Percentiles rank a stretch among this genome's conserved stretches.
Evolutionary conservation across 2,329 filamentous ascomycete species (phyloP).

Genomic region (Dissoconium aciculare): DNA sequence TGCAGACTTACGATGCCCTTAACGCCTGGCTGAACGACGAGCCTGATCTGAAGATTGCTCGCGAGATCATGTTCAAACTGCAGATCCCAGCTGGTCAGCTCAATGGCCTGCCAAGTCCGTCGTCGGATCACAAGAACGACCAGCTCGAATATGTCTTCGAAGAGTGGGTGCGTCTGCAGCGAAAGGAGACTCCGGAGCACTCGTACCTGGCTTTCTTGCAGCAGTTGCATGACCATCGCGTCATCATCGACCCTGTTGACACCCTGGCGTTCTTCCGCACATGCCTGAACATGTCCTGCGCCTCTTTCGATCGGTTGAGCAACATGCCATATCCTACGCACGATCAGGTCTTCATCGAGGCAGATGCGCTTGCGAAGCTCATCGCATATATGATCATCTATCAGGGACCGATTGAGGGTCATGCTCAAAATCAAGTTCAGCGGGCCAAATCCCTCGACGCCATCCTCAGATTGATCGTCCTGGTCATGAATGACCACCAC

Average conservation of each 20-base stretch:
- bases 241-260: conserved; percentile 61
- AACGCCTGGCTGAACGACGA: conserved; percentile 70
- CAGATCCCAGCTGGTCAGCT: conserved; percentile 42
- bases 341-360: conserved; percentile 45
- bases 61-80: conserved; percentile 55
- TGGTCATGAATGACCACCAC: conserved; percentile 77
- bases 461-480: conserved; percentile 58
- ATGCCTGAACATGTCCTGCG: conserved; percentile 65
- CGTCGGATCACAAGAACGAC: conserved; percentile 51
- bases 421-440: conserved; percentile 43
- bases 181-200: conserved; percentile 59
- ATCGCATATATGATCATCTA: conserved; percentile 61
- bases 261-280: conserved; percentile 65
- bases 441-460: conserved; percentile 62
- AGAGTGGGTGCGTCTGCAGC: conserved; percentile 80
- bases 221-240: conserved; percentile 60
- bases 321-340: conserved; percentile 44
- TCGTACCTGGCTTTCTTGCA: conserved; percentile 62
- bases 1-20: conserved; percentile 64
- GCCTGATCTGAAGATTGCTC: conserved; percentile 47
- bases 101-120: conserved; percentile 41
- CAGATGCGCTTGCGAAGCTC: conserved; percentile 73
- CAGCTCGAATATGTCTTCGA: conserved; percentile 92
- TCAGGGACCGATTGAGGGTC: conserved; percentile 46
- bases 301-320: conserved; percentile 58